A percentile compares a stretch with the other conserved stretches of the same genome.
These are phyloP conservation scores for Alternaria postmessia DNA, from an alignment of 2,329 filamentous ascomycete genomes.

Conservation along the genomic window DNA sequence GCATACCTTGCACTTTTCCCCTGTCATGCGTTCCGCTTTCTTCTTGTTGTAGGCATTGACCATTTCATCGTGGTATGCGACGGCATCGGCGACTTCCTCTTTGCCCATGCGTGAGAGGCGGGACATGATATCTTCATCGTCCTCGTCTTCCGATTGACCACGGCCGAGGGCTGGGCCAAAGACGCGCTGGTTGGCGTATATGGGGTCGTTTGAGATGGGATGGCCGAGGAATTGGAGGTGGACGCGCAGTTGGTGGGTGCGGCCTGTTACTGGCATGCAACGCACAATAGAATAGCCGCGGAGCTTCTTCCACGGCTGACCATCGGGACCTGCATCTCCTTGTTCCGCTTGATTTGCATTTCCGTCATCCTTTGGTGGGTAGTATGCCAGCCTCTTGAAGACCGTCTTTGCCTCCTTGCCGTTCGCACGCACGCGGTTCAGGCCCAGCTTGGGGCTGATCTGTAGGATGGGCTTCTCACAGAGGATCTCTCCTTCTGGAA, in stretches of 20 bases:
- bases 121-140: slow-evolving; percentile 89
- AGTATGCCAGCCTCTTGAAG: slow-evolving; percentile 92
- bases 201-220: slow-evolving; percentile 96
- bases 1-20: slow-evolving; percentile 80
- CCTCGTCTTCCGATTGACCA: slow-evolving; percentile 71
- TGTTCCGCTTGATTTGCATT: slow-evolving; percentile 18
- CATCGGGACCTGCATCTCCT: slow-evolving; percentile 33
- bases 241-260: slow-evolving; percentile 93
- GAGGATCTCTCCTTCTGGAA: slow-evolving; percentile 88
- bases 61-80: slow-evolving; percentile 94
- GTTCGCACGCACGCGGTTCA: slow-evolving; percentile 93
- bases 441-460: slow-evolving; percentile 91
- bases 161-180: slow-evolving; percentile 83
- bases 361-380: slow-evolving; percentile 64
- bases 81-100: slow-evolving; percentile 86
- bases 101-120: slow-evolving; percentile 91
- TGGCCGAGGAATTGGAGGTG: slow-evolving; percentile 94
- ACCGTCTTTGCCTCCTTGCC: slow-evolving; percentile 90
- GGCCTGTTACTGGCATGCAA: slow-evolving; percentile 89
- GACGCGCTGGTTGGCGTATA: slow-evolving; percentile 93
- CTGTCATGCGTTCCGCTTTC: slow-evolving; percentile 93
- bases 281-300: slow-evolving; percentile 93
- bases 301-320: slow-evolving; percentile 60
- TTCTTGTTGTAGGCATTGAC: slow-evolving; percentile 88
- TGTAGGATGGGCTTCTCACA: slow-evolving; percentile 94